Evolutionary conservation across 306 rosid genomes (phyloP).

Genomic region (Quercus parvula): DNA sequence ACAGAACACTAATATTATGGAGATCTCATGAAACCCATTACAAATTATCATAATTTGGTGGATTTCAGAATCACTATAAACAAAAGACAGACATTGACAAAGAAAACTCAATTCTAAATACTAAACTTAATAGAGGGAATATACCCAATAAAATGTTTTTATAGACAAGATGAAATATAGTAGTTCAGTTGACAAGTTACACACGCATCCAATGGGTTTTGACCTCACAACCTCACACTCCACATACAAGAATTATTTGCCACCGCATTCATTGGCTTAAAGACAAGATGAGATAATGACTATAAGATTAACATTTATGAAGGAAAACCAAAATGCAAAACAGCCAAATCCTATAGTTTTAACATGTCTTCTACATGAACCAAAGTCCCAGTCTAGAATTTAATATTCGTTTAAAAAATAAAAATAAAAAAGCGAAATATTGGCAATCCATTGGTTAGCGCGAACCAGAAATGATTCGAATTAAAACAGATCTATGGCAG

Average conservation of each 20-base stretch:
- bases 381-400: too few relatives aligned
- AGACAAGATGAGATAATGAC: background rate
- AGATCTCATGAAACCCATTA: background rate
- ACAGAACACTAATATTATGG: background rate
- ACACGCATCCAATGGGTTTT: too few relatives aligned
- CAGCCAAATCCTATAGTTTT: too few relatives aligned
- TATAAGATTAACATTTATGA: background rate
- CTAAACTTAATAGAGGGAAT: background rate
- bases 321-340: too few relatives aligned
- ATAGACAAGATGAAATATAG: too few relatives aligned
- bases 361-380: too few relatives aligned
- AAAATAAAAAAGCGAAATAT: too few relatives aligned
- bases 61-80: background rate
- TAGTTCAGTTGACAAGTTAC: too few relatives aligned
- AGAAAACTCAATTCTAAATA: background rate
- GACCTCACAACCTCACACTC: too few relatives aligned
- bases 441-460: background rate
- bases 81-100: background rate
- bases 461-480: background rate
- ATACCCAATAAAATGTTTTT: background rate
- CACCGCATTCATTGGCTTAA: background rate
- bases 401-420: too few relatives aligned
- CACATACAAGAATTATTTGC: too few relatives aligned
- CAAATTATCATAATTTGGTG: background rate
- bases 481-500: background rate